Percentiles rank a stretch among this genome's conserved stretches.
Evolutionary conservation across 2,329 filamentous ascomycete species (phyloP).

Genomic region (Taxawa tesnikishii): DNA sequence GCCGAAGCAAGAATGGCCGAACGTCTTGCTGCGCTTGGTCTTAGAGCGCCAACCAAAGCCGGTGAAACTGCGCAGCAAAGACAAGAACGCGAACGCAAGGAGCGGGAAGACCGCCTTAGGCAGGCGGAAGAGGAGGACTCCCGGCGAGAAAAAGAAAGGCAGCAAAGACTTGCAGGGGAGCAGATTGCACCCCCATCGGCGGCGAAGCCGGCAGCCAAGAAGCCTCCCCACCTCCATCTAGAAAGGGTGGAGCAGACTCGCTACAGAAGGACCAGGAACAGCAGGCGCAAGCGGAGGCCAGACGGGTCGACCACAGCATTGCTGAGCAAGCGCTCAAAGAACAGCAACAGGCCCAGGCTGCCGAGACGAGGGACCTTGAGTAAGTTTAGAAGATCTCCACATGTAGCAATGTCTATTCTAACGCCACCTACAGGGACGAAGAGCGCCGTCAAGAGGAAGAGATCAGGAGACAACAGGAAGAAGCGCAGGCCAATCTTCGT

Average conservation of each 20-base stretch:
- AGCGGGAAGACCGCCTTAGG: conserved; percentile 74
- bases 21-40: conserved; percentile 80
- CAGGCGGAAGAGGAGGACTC: conserved; percentile 93
- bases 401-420: conserved; percentile 12
- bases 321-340: conserved; percentile 45
- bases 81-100: conserved; percentile 74
- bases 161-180: conserved; percentile 71
- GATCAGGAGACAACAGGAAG: conserved; percentile 65
- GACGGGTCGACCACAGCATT: conserved; percentile 44
- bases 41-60: conserved; percentile 65
- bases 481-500: conserved; percentile 68
- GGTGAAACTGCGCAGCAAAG: conserved; percentile 75
- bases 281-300: conserved; percentile 43
- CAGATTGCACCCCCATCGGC: conserved; percentile 48
- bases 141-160: conserved; percentile 74
- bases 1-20: conserved; percentile 96
- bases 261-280: conserved; percentile 38
- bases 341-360: conserved; percentile 65
- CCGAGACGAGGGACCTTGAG: conserved; percentile 66
- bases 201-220: conserved; percentile 27
- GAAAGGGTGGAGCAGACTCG: conserved; percentile 52
- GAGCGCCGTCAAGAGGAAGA: conserved; percentile 68
- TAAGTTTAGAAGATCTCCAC: conserved; percentile 40
- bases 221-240: conserved; percentile 57
- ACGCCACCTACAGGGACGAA: conserved; percentile 46